phyloP scores from a whole-genome alignment of 176 grass and related monocot genomes.

The Carex myosuroides region DNA sequence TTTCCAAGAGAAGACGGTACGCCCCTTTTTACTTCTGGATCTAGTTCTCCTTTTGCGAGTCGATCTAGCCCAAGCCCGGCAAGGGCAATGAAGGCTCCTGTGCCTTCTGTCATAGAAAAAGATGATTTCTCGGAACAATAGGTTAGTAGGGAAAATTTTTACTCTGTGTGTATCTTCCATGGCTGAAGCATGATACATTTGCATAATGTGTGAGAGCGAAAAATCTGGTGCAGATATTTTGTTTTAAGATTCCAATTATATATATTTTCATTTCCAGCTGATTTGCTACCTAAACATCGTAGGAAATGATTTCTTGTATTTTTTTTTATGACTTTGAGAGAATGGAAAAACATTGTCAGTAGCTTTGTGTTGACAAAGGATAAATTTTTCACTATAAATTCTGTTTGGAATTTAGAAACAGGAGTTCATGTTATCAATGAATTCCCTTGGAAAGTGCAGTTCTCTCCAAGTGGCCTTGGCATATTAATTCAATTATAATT shows the following conservation, averaged over 20 bases:
- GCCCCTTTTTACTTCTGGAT: conserved; percentile 12
- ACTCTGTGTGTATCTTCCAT: neutral
- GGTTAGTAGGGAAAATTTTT: neutral
- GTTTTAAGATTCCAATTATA: no score
- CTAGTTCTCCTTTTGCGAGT: conserved; percentile 3
- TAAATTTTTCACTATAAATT: no score
- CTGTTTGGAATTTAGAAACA: no score
- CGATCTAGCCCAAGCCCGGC: conserved; percentile 7
- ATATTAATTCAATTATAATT: no score
- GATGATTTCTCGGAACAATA: neutral
- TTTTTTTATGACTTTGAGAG: no score
- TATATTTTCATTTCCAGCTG: no score
- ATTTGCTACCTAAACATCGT: neutral
- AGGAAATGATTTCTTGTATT: neutral
- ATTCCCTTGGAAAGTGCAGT: no score
- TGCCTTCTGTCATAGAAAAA: conserved; percentile 20
- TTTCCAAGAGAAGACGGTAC: conserved; percentile 4
- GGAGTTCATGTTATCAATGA: no score
- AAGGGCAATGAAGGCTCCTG: neutral
- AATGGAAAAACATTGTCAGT: no score
- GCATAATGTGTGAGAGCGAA: neutral
- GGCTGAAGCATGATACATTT: neutral
- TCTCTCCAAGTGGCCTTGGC: no score
- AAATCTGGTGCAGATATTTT: no score
- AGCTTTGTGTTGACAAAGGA: no score